Base-by-base conservation (phyloP, 2,329 filamentous ascomycete genomes). In the Colletotrichum gigasporum region DNA sequence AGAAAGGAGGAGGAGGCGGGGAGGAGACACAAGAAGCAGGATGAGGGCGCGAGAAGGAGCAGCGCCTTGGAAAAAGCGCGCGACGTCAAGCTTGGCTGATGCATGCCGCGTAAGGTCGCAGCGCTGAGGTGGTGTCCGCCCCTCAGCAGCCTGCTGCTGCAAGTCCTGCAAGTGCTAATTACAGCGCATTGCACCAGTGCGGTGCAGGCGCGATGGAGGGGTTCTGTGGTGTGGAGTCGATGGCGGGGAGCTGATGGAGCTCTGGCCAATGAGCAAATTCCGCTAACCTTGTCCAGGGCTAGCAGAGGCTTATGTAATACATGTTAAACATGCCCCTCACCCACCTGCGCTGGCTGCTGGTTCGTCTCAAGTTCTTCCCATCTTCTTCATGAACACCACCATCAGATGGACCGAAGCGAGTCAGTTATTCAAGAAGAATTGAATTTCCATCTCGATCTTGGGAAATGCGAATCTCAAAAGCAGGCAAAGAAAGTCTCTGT, bases 71-170 rank as follows among this genome's bases (percentile, higher is more conserved):
- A 28, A 26, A 39, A 58, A 58, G 26, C 53, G 32, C 24, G 37
- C 54, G 42, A 42, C 62, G 62, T 62, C 48, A 50, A 61, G 24
- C 62, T 64, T 64, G 62, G 62, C 62, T 61, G 61, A 64, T 64
- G 61, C 41, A 44, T 24, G 48, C 61, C 56, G 61, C 61, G 56
- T 12, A 39, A 61, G 47, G 56, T 64, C 48, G 56, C 60, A 59
- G 18, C 18, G 14, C 35, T 42, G 26, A n/a, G 26, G 51, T 44
- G 51, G 51, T 54, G 37, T 8, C 48, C 24, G 42, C 42, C 24
- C 24, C 32, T 50, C 54, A 30, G 42, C 54, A 48, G n/a, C 39
- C 47, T 64, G 2, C 61, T 58, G 7, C 24, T 42, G 11, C 30
- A 45, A 30, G 12, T 37, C 34, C 54, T 16, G 16, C 47, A 42